These are phyloP conservation scores for Nigrospora oryzae DNA, from an alignment of 2,329 filamentous ascomycete species.

Conservation along the genomic window DNA sequence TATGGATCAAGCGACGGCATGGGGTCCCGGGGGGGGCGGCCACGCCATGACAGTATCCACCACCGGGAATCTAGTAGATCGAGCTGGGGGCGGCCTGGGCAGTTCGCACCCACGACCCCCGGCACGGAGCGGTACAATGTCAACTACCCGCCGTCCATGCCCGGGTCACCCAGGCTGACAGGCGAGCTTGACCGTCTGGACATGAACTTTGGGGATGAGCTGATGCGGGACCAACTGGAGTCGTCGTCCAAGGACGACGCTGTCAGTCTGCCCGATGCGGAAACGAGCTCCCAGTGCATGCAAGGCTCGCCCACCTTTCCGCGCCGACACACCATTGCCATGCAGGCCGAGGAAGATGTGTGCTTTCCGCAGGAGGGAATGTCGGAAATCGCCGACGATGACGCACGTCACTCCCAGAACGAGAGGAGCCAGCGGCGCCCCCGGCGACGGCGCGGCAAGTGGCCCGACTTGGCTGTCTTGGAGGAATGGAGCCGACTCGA, in stretches of 20 bases:
- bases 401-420: conserved; percentile 43
- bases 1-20: conserved; percentile 34
- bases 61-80: conserved; percentile 42
- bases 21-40: background rate
- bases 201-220: conserved; percentile 58
- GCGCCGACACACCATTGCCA: conserved; percentile 48
- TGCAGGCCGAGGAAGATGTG: conserved; percentile 75
- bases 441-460: conserved; percentile 61
- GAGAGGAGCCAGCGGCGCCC: conserved; percentile 22
- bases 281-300: conserved; percentile 20
- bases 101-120: conserved; percentile 13
- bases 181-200: conserved; percentile 34
- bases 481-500: conserved; percentile 89
- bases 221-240: conserved; percentile 47
- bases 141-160: conserved; percentile 62
- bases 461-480: conserved; percentile 77
- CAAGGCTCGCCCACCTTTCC: conserved; percentile 25
- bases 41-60: conserved; percentile 24
- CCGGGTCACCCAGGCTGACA: conserved; percentile 49
- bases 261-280: conserved; percentile 10
- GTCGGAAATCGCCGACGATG: conserved; percentile 76
- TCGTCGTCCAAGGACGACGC: conserved; percentile 1
- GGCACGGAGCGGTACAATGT: conserved; percentile 47
- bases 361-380: conserved; percentile 78
- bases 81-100: conserved; percentile 27